Evolutionary conservation across 1,284 basidiomycete genomes (phyloP), one percentile per base, ranked within the genome.

Genomic region (Retiboletus flavoniger): DNA sequence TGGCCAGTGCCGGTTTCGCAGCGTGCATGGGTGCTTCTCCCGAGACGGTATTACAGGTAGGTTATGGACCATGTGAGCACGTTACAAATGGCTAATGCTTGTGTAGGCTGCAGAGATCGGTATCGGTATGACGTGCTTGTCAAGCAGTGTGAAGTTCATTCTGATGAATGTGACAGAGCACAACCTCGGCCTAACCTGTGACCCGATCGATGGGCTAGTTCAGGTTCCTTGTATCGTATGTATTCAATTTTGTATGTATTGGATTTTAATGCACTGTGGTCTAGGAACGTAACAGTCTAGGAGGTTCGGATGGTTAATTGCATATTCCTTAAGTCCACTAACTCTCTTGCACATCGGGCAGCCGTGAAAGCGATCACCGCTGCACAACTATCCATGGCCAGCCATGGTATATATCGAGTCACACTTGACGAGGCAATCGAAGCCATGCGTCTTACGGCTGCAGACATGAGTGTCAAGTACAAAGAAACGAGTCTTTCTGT

Each of bases 351-450:
- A 36, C 35, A 28, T 21, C 13, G 44, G 53, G 28, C 58, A 86
- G 91, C 91, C 44, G 91, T 94, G 44, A 94, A 94, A 70, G 91
- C 92, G 7, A 81, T 94, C 43, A 93, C 91, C 3, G 92, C 92
- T n/a, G 92, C 94, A 8, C 95, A 98, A 67, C 79, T 98, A 4
- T 93, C 95, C 1, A 87, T 98, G 81, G 93, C 95, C 1, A 91
- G 89, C 57, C 82, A 90, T 63, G 94, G 93, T 1, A 81, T 91
- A 7, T 93, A 95, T 65, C 85, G 86, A 29, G 92, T 96, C 44
- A 91, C 89, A 0, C 77, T 98, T 24, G 95, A 98, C 67, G 94
- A 98, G 70, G 95, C 95, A 0, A 98, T 98, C 53, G 91, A 94
- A 67, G 96, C 95, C 2, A 97, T 97, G 91, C 80, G 93, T 35